These are phyloP conservation scores for Ascomycota sp. DNA, from an alignment of 2,329 filamentous ascomycete genomes.

Conservation along the genomic window DNA sequence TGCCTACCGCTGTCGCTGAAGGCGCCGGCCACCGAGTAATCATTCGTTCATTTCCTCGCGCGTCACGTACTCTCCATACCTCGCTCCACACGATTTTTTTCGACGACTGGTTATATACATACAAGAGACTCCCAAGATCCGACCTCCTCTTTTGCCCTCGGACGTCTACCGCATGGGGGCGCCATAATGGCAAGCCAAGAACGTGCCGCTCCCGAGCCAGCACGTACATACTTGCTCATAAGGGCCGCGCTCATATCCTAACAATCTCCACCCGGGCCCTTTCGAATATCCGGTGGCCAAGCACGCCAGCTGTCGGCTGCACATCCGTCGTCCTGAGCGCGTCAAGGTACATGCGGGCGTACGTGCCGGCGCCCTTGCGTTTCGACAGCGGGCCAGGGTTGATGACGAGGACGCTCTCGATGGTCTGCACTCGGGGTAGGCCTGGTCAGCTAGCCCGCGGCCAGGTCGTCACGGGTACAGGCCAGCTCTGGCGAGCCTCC, in stretches of 20 bases:
- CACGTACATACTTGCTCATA: too few relatives aligned
- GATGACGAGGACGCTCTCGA: constrained; percentile 74
- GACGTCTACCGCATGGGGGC: background rate
- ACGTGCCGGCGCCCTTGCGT: constrained; percentile 66
- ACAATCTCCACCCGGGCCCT: constrained; percentile 74
- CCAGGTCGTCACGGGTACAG: too few relatives aligned
- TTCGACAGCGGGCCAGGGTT: constrained; percentile 84
- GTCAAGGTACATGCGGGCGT: constrained; percentile 57
- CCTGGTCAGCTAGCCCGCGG: constrained; percentile 3
- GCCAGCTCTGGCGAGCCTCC: too few relatives aligned
- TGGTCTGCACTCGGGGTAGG: constrained; percentile 39
- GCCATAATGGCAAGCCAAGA: background rate
- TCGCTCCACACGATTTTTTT: too few relatives aligned
- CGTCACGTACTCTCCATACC: background rate
- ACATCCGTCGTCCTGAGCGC: constrained; percentile 39
- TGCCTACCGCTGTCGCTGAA: constrained; percentile 9
- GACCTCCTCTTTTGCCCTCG: background rate
- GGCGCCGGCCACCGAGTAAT: too few relatives aligned
- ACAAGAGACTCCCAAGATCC: too few relatives aligned
- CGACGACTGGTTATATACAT: too few relatives aligned
- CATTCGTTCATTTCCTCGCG: background rate
- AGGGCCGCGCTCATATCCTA: constrained; percentile 34
- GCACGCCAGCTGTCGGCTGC: constrained; percentile 30
- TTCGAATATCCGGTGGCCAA: constrained; percentile 61
- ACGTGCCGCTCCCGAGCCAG: background rate